Evolutionary conservation across 2,329 filamentous ascomycete genomes (phyloP), one percentile per base, ranked within the genome.

Genomic region (Diaporthe sp.): DNA sequence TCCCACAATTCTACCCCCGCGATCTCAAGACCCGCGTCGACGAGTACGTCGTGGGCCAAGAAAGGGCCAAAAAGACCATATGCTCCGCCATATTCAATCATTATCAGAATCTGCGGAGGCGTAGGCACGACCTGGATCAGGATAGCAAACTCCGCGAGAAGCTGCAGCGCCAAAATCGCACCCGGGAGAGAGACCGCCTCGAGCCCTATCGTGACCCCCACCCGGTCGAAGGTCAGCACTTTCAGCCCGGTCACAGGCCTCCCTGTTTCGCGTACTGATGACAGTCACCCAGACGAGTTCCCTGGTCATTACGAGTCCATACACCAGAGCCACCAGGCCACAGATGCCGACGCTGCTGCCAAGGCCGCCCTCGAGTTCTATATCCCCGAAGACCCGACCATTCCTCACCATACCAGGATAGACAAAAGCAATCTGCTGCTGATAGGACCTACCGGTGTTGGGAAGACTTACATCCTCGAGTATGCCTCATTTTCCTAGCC

Each of bases 51-150:
- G 96, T 99, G 5, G 97, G 96, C 53, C 97, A 99, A 83, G 95
- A 98, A 78, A 92, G 95, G 75, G 95, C 97, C 22, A 97, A 99
- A 88, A 97, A 97, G 83, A 94, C 96, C 19, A 92, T 98, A 77
- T 97, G 95, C 77, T 93, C 96, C 4, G 95, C 96, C 9, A 94
- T 99, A 37, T 98, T 97, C 86, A 98, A 98, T 81, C 97, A 99
- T 82, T 98, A 98, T 81, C 95, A 98, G 83, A 91, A 94, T 61
- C 90, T 98, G 75, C 92, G 96, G 32, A 90, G 95, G 79, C 88
- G 95, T 65, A 91, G 93, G 74, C 91, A 97, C 77, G 92, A 96
- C 71, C 95, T 98, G 79, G 91, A 94, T 35, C 86, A 89, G 74
- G 89, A 92, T 71, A 85, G 86, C 69, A 87, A 87, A 59, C 78